Percentiles rank a stretch among this genome's conserved stretches.
Evolutionary conservation across 345 rosid species (phyloP).

Genomic region (Acer saccharum): DNA sequence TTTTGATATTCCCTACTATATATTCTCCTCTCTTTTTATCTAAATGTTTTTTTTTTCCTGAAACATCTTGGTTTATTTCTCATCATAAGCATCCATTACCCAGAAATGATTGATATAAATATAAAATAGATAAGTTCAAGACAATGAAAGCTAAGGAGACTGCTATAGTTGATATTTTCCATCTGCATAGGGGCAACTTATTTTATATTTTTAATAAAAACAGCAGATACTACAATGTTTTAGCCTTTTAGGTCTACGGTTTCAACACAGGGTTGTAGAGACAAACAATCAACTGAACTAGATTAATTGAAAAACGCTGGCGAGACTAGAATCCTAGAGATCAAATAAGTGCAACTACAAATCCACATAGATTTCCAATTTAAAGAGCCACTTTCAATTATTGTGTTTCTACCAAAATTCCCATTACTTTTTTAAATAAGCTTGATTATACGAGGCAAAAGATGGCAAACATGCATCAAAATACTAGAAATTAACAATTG

Average conservation of each 20-base stretch:
- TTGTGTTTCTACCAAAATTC: neutral
- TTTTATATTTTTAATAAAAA: too few relatives aligned
- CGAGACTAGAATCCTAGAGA: neutral
- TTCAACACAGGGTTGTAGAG: neutral
- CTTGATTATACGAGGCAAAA: slow-evolving; percentile 6
- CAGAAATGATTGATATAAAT: neutral
- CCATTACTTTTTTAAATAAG: neutral
- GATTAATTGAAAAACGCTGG: neutral
- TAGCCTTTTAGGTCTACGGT: neutral
- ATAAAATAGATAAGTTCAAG: slow-evolving; percentile 3
- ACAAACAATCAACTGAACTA: neutral
- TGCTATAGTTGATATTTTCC: neutral
- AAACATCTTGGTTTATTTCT: slow-evolving; percentile 5
- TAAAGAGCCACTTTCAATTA: neutral
- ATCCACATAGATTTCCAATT: neutral
- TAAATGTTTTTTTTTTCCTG: neutral
- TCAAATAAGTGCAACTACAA: neutral
- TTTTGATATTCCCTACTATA: neutral
- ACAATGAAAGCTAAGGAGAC: slow-evolving; percentile 10
- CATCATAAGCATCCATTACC: slow-evolving; percentile 5
- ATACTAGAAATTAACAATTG: neutral
- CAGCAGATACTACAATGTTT: neutral
- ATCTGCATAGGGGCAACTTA: neutral
- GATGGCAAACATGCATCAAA: slow-evolving; percentile 15
- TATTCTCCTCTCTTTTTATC: neutral